Base-by-base conservation (phyloP, 2,329 filamentous ascomycete species). In the Xylaria sp. region DNA sequence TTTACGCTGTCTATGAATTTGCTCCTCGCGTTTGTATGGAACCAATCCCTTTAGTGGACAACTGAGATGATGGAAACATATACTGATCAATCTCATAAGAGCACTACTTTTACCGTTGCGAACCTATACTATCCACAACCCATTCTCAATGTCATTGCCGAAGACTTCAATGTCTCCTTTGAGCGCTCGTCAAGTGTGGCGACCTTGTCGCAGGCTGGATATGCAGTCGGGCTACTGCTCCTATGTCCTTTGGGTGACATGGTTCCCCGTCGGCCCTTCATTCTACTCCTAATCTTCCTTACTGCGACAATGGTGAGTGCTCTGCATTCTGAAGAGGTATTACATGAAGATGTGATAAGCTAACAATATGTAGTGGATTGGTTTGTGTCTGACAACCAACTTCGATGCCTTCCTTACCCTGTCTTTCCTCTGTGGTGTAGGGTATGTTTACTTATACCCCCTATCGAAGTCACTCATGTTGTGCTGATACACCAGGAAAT, bases 91-190 rank as follows among this genome's bases (percentile, higher is more conserved):
- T 30, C 18, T 46, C 11, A 5, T 10, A 55, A 72, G 74, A 74
- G 76, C 42, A 72, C 72, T 1, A 79, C 82, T n/a, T 83, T 87
- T 66, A 87, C 85, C 2, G 86, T 89, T 16, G 86, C 86, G 13
- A 89, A 89, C 68, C 74, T 89, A 9, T 89, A 89, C 73, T 89
- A 89, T 70, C 84, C 79, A 37, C 86, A 89, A 65, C 86, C 86
- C 0, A 86, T 89, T 51, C 74, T 89, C 11, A 87, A 88, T 63
- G 79, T 88, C 34, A 73, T 90, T 34, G 86, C 86, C 0, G 65
- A 75, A 8, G 83, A 86, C 52, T 89, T 89, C 71, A 66, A 79
- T 57, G 84, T 89, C 47, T 77, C 77, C 42, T 85, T 88, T 70
- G 84, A 87, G 63, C 76, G 79, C 52, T 83, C 85, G 2, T 75